Conservation (phyloP, 148 eudicot species). For the Cornus controversa region DNA sequence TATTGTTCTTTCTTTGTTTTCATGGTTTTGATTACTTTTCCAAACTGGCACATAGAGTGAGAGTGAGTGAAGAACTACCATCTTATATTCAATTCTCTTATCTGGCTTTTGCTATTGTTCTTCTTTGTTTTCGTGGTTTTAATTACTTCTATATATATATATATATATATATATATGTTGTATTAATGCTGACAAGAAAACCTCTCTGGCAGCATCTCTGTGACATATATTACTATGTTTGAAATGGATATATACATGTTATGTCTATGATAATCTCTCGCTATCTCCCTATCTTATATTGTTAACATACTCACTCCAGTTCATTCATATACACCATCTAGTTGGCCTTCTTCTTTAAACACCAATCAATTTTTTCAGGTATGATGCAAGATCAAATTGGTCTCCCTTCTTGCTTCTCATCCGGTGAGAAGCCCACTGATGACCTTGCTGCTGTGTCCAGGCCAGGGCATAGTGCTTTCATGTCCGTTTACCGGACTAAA, state of each 20-base stretch:
- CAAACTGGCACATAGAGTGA: too few relatives aligned
- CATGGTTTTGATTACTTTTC: too few relatives aligned
- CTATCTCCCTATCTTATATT: not conserved
- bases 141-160: too few relatives aligned
- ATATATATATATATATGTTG: slow-evolving; percentile 12
- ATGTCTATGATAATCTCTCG: not conserved
- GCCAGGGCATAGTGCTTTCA: slow-evolving; percentile 64
- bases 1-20: too few relatives aligned
- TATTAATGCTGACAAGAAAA: slow-evolving; percentile 28
- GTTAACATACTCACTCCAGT: not conserved
- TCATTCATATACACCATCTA: not conserved
- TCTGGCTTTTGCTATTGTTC: too few relatives aligned
- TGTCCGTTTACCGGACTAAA: slow-evolving; percentile 61
- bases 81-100: too few relatives aligned
- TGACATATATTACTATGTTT: too few relatives aligned
- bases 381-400: slow-evolving; percentile 58
- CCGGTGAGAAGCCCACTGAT: slow-evolving; percentile 28
- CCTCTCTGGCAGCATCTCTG: slow-evolving; percentile 1
- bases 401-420: slow-evolving; percentile 61
- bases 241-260: not conserved
- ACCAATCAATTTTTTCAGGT: not conserved
- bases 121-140: too few relatives aligned
- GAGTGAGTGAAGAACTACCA: too few relatives aligned
- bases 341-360: not conserved
- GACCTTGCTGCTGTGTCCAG: slow-evolving; percentile 31